phyloP scores from a whole-genome alignment of 2,329 filamentous ascomycete genomes.

The Diaporthe sp. region DNA sequence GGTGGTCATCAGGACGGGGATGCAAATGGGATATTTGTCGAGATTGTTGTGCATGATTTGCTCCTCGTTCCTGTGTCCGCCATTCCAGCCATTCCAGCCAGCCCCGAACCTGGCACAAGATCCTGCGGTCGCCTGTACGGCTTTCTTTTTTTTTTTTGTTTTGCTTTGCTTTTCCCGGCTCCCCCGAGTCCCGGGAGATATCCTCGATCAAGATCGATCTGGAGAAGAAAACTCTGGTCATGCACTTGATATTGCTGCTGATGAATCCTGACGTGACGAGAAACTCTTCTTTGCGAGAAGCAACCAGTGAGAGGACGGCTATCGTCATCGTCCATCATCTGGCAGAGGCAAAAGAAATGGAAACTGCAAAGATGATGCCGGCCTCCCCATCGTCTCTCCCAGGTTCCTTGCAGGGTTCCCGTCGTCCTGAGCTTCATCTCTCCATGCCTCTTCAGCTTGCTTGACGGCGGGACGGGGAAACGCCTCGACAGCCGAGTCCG shows the following conservation, averaged over 20 bases:
- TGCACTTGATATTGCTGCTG: background rate
- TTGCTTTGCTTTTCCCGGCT: slow-evolving; percentile 3
- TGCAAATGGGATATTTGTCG: background rate
- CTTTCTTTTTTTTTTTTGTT: background rate
- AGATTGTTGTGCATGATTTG: slow-evolving; percentile 1
- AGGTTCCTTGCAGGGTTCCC: background rate
- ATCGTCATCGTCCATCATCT: background rate
- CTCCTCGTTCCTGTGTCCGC: background rate
- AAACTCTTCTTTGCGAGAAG: background rate
- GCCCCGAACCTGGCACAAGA: background rate
- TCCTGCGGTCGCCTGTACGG: slow-evolving; percentile 18
- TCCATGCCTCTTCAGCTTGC: background rate
- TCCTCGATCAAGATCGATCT: slow-evolving; percentile 4
- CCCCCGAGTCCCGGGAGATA: background rate
- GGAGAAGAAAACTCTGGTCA: background rate
- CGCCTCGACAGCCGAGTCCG: slow-evolving; percentile 11
- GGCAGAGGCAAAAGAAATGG: background rate
- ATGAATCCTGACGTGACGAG: background rate
- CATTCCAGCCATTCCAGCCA: slow-evolving; percentile 2
- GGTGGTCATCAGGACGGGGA: slow-evolving; percentile 13
- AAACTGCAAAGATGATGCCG: background rate
- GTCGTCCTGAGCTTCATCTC: background rate
- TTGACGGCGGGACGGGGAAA: slow-evolving; percentile 6
- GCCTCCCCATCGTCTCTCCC: background rate
- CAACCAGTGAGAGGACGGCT: background rate